A percentile compares a stretch with the other conserved stretches of the same genome.
phyloP scores from a whole-genome alignment of 2,329 filamentous ascomycete species.

The Parascedosporium putredinis region DNA sequence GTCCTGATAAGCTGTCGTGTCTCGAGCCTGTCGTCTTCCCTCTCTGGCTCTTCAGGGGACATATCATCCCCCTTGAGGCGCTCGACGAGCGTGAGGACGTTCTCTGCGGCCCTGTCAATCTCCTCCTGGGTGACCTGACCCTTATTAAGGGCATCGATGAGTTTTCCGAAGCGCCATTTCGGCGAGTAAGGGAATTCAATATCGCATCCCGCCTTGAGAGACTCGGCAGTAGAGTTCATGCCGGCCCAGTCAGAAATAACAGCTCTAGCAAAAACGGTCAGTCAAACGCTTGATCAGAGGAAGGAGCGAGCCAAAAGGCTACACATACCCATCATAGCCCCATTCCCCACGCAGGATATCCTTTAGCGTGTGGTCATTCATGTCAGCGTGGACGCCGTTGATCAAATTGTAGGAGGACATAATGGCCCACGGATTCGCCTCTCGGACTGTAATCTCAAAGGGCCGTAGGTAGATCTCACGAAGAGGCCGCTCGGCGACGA shows the following conservation, averaged over 20 bases:
- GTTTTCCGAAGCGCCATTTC: conserved; percentile 47
- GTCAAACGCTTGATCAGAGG: not conserved
- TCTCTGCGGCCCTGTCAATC: conserved; percentile 48
- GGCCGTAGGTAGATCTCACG: conserved; percentile 65
- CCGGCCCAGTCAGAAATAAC: conserved; percentile 52
- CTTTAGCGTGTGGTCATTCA: conserved; percentile 43
- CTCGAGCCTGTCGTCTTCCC: conserved; percentile 44
- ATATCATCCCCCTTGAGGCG: conserved; percentile 51
- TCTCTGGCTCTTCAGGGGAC: conserved; percentile 44
- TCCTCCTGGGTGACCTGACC: conserved; percentile 36
- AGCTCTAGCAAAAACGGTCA: conserved; percentile 12
- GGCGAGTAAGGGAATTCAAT: conserved; percentile 47
- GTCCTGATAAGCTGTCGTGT: conserved; percentile 50
- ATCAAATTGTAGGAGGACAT: conserved; percentile 61
- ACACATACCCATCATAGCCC: conserved; percentile 46
- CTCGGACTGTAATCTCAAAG: conserved; percentile 61
- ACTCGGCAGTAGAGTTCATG: conserved; percentile 44
- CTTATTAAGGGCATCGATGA: conserved; percentile 39
- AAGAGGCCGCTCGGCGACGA: conserved; percentile 53
- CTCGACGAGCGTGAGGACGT: conserved; percentile 49
- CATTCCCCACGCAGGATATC: conserved; percentile 51
- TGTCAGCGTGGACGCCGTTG: conserved; percentile 51
- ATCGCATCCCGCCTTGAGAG: conserved; percentile 44
- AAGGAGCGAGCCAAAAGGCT: too few relatives aligned
- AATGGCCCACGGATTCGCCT: conserved; percentile 58